phyloP scores from a whole-genome alignment of 192 early-diverging fungal genomes.

The Rhizophagus prolifer region DNA sequence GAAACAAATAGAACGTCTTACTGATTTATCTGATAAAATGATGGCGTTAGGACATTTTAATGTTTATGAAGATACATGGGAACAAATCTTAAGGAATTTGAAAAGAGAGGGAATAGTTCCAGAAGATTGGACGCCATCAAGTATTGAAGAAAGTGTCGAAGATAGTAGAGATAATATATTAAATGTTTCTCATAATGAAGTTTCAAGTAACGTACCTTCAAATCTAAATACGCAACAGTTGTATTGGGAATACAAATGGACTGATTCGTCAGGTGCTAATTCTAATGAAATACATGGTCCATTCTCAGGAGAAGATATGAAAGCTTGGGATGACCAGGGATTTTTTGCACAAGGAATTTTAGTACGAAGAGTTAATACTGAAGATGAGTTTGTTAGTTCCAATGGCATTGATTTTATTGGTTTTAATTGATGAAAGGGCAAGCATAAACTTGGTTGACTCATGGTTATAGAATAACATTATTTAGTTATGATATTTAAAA shows the following conservation, averaged over 20 bases:
- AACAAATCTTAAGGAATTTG: slow-evolving; percentile 64
- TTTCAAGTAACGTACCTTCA: slow-evolving; percentile 19
- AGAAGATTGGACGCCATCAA: slow-evolving; percentile 56
- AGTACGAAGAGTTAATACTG: slow-evolving; percentile 32
- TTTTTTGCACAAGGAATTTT: slow-evolving; percentile 46
- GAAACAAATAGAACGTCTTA: slow-evolving; percentile 58
- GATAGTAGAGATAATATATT: no score
- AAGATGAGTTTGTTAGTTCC: background rate
- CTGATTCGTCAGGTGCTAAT: slow-evolving; percentile 29
- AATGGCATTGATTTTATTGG: background rate
- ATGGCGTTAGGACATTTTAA: slow-evolving; percentile 67
- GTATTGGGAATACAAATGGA: slow-evolving; percentile 47
- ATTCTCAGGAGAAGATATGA: slow-evolving; percentile 44
- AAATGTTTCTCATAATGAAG: background rate
- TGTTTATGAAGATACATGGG: slow-evolving; percentile 71
- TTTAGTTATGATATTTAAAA: no score
- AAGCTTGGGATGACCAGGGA: slow-evolving; percentile 44
- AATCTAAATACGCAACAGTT: background rate
- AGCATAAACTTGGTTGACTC: no score
- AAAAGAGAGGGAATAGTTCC: slow-evolving; percentile 55
- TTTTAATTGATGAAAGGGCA: background rate
- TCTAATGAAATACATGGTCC: slow-evolving; percentile 40
- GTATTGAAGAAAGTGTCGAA: background rate
- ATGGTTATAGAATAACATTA: no score
- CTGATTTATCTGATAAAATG: slow-evolving; percentile 68